Base-by-base conservation (phyloP, 345 rosid genomes). In the Sapria himalayana region DNA sequence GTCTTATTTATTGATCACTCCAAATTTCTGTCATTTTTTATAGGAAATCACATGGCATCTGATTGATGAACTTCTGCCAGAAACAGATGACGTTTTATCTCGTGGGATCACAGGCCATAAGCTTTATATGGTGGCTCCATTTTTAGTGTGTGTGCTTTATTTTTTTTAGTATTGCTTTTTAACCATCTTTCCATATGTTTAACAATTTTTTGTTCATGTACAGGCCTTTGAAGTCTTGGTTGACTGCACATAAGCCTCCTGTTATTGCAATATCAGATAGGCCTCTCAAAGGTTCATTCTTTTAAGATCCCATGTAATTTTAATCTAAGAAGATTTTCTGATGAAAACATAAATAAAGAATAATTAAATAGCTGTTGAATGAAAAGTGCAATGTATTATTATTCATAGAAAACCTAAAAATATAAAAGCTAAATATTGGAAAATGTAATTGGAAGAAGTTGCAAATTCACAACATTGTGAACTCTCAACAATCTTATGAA, bases 41-140 rank as follows among this genome's bases (percentile, higher is more conserved):
- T 63, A 89, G 99, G 99, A 89, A 68, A 89, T 89, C 56, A 66
- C 92, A 24, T 91, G 99, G 95, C 93, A 80, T 21, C 66, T 81
- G 14, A 66, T 84, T 33, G 95, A 91, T 61, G 84, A 84, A 15
- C 92, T 91, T 60, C 77, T 55, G 46, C 77, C 92, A 19, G 79
- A 73, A 55, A 77, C 58, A 50, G 64, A 60, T 35, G 75, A 68
- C 39, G 93, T 91, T 27, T 82, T 91, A 65, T 73, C 95, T 51
- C 99, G 73, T 46, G 70, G 93, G 47, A 53, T 63, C 52, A 65
- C 81, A 33, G 95, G 92, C 55, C 74, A 79, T 34, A 91, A 84
- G 76, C 74, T 91, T 48, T 91, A 91, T 52, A 91, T 91, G 99
- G 93, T 84, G 50, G 68, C 99, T 21, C 99, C 93, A 11, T 84